A percentile compares a stretch with the other conserved stretches of the same genome.
phyloP scores from a whole-genome alignment of 805 yeast genomes.

The Saccharomyces kudriavzevii region DNA sequence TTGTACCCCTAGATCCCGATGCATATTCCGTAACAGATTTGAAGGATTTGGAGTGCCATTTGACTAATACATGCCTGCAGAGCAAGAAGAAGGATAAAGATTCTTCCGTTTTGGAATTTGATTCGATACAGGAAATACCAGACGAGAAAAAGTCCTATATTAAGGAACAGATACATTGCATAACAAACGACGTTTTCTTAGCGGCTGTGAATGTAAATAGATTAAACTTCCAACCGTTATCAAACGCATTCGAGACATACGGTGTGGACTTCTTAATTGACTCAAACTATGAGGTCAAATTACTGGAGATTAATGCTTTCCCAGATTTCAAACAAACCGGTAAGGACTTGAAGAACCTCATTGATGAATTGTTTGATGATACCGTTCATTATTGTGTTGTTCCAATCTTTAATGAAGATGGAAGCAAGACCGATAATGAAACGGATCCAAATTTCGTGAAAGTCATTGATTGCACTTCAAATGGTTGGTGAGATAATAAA shows the following conservation, averaged over 20 bases:
- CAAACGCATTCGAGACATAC: slow-evolving; percentile 75
- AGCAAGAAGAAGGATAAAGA: slow-evolving; percentile 35
- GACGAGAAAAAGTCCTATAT: slow-evolving; percentile 35
- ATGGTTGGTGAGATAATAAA: slow-evolving; percentile 28
- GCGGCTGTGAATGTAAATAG: slow-evolving; percentile 80
- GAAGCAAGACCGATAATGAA: slow-evolving; percentile 7
- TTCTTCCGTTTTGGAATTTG: slow-evolving; percentile 55
- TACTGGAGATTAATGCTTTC: slow-evolving; percentile 84
- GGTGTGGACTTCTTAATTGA: slow-evolving; percentile 85
- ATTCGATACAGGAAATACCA: slow-evolving; percentile 41
- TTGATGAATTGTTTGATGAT: slow-evolving; percentile 57
- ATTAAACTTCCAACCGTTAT: slow-evolving; percentile 74
- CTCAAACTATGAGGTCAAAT: slow-evolving; percentile 41
- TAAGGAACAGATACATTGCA: slow-evolving; percentile 46
- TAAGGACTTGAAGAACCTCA: slow-evolving; percentile 53
- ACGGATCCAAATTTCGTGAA: slow-evolving; percentile 26
- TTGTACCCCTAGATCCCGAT: slow-evolving; percentile 25
- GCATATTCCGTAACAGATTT: slow-evolving; percentile 28
- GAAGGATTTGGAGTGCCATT: slow-evolving; percentile 57
- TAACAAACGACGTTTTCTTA: slow-evolving; percentile 61
- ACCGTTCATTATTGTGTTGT: slow-evolving; percentile 42
- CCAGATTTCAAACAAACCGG: slow-evolving; percentile 98
- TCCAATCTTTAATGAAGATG: slow-evolving; percentile 36
- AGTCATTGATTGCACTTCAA: slow-evolving; percentile 34
- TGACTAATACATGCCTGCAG: slow-evolving; percentile 92